Evolutionary conservation across 1,139 yeast genomes (phyloP).

Genomic region (Protomyces pachydermus): DNA sequence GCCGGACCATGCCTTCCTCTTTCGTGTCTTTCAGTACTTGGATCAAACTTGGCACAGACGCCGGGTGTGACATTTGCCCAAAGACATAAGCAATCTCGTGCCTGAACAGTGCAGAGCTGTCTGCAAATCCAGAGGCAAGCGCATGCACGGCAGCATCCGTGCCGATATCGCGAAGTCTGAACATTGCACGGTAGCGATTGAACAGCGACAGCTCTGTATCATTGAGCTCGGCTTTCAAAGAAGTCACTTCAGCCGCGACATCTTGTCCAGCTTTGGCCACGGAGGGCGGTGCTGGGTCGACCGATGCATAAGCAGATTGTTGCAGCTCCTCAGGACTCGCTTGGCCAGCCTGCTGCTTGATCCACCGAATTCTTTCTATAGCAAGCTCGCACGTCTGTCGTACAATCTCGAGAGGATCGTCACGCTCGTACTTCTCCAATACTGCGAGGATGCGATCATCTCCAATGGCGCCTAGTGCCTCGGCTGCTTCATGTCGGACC

Average conservation of each 20-base stretch:
- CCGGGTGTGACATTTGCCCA: slow-evolving; percentile 94
- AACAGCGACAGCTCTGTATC: slow-evolving; percentile 75
- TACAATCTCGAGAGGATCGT: slow-evolving; percentile 66
- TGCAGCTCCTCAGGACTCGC: slow-evolving; percentile 64
- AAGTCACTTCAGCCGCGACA: slow-evolving; percentile 51
- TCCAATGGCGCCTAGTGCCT: slow-evolving; percentile 94
- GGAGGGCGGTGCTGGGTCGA: slow-evolving; percentile 98
- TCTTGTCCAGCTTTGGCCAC: slow-evolving; percentile 49
- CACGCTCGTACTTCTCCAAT: slow-evolving; percentile 60
- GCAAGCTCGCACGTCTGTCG: slow-evolving; percentile 98
- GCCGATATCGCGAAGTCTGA: slow-evolving; percentile 91
- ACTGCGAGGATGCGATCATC: slow-evolving; percentile 68
- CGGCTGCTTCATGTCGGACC: slow-evolving; percentile 99
- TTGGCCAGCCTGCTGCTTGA: slow-evolving; percentile 56
- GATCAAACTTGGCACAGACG: slow-evolving; percentile 79
- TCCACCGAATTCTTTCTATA: slow-evolving; percentile 86
- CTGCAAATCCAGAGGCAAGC: slow-evolving; percentile 81
- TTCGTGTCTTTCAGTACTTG: slow-evolving; percentile 67
- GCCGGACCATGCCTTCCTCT: slow-evolving; percentile 98
- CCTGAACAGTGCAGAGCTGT: slow-evolving; percentile 87
- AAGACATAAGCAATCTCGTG: slow-evolving; percentile 98
- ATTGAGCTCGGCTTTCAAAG: slow-evolving; percentile 64
- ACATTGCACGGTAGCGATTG: slow-evolving; percentile 97
- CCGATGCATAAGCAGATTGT: slow-evolving; percentile 60
- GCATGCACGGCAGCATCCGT: slow-evolving; percentile 90